Evolutionary conservation across 2,329 filamentous ascomycete species (phyloP).

Genomic region (Elsinoe perseae): DNA sequence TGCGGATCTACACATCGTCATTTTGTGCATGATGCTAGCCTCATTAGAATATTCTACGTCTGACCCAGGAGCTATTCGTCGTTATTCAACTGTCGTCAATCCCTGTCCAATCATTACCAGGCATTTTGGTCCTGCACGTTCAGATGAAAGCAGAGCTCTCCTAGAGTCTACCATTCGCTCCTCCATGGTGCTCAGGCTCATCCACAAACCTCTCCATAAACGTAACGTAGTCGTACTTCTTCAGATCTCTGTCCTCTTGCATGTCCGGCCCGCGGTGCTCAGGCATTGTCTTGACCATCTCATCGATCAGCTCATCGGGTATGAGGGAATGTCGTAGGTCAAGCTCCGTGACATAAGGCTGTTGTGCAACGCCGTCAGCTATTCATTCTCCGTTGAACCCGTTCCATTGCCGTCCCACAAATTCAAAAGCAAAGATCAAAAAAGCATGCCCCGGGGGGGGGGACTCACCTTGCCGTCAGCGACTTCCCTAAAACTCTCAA

Average conservation of each 20-base stretch:
- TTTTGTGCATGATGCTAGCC: slow-evolving; percentile 2
- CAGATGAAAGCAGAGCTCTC: slow-evolving; percentile 9
- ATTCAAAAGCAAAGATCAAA: neutral
- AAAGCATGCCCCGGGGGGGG: neutral
- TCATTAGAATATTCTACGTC: slow-evolving; percentile 12
- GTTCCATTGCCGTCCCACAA: slow-evolving; percentile 10
- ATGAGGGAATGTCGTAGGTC: slow-evolving; percentile 91
- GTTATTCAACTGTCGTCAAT: slow-evolving; percentile 7
- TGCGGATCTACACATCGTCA: neutral
- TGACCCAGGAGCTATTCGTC: neutral
- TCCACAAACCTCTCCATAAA: slow-evolving; percentile 76
- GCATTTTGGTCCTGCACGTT: neutral
- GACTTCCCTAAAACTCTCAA: slow-evolving; percentile 94
- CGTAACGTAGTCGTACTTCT: slow-evolving; percentile 91
- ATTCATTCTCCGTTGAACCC: slow-evolving; percentile 13
- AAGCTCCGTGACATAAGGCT: slow-evolving; percentile 95
- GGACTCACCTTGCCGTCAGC: slow-evolving; percentile 75
- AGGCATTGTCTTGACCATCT: slow-evolving; percentile 81
- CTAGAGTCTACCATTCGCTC: slow-evolving; percentile 15
- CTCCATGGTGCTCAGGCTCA: slow-evolving; percentile 2
- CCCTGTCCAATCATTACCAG: neutral
- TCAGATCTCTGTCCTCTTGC: slow-evolving; percentile 71
- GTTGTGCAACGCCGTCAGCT: slow-evolving; percentile 14
- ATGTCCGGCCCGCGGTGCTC: slow-evolving; percentile 75
- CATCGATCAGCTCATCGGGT: slow-evolving; percentile 93